Conservation (phyloP, 164 flowering plant genomes). For the Berberis thunbergii region DNA sequence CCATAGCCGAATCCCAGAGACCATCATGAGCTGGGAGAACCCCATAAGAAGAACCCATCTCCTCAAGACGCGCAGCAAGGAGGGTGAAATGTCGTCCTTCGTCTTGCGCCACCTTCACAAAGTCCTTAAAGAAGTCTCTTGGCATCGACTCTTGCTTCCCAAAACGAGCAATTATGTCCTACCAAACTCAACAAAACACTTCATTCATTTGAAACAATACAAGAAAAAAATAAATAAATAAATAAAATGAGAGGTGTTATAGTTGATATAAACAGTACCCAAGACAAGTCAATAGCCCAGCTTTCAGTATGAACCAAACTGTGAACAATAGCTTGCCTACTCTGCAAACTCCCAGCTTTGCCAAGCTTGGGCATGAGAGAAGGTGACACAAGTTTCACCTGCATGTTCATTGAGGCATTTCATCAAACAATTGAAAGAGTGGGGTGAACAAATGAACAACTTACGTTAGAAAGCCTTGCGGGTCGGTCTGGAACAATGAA, state of each 20-base stretch:
- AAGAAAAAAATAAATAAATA: background rate
- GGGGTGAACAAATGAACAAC: background rate
- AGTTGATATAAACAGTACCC: conserved; percentile 34
- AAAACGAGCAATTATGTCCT: conserved; percentile 90
- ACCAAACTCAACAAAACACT: background rate
- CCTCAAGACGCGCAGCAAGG: conserved; percentile 71
- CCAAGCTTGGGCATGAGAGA: conserved; percentile 93
- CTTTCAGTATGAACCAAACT: conserved; percentile 87
- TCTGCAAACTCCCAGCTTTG: conserved; percentile 84
- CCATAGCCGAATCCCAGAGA: too few relatives aligned
- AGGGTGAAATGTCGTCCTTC: conserved; percentile 90
- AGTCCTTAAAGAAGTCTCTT: conserved; percentile 74
- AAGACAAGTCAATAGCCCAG: conserved; percentile 93
- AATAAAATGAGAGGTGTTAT: background rate
- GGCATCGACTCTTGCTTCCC: conserved; percentile 84
- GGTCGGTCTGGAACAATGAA: conserved; percentile 58
- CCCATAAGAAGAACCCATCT: conserved; percentile 78
- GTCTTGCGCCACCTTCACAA: conserved; percentile 91
- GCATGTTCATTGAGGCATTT: conserved; percentile 37
- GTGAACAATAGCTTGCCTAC: conserved; percentile 81
- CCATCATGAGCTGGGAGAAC: conserved; percentile 73
- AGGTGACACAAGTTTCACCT: conserved; percentile 75
- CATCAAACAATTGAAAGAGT: conserved; percentile 28
- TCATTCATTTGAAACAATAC: background rate
- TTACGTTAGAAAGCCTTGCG: conserved; percentile 60